Base-by-base conservation (phyloP, 345 rosid species). In the Gossypium stocksii region DNA sequence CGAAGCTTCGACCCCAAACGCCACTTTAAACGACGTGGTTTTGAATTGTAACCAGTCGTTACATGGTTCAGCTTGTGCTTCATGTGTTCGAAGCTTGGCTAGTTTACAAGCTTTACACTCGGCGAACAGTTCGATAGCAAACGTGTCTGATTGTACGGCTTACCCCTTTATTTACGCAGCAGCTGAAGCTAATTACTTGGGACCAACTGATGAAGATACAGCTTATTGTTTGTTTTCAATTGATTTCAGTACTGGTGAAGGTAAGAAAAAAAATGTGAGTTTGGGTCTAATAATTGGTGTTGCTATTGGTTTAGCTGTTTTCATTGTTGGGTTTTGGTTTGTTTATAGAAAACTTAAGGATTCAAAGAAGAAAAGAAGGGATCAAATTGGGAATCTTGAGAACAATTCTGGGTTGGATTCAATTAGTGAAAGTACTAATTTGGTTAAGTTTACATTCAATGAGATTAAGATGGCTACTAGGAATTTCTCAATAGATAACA, bases 401-500 rank as follows among this genome's bases (percentile, higher is more conserved):
- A 82, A 77, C 51, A 77, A 74, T 5, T 65, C 83, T 14, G 80
- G 87, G 38, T 85, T 86, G 72, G 87, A 78, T 66, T 85, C 87
- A 0, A 86, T 90, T 59, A 82, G 86, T 79, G 82, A 86, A 76
- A 91, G 94, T 78, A 90, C 96, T 69, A 82, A 82, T 73, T 77
- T 90, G 27, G 84, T 85, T 59, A 86, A 87, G 74, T 89, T 86
- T 77, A 78, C 86, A 17, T 85, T 88, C 66, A 94, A 94, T 46
- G 96, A 91, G 77, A 90, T 94, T 80, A 90, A 78, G 86, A 83
- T 82, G 78, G 89, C 97, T 0, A 91, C 97, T 17, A 81, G 85
- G 79, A 89, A 80, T 77, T 94, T 91, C 85, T 82, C 90, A 3
- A 84, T 94, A 75, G 85, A 87, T 72, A 82, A 85, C 80, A 88